These are phyloP conservation scores for Corymbia maculata DNA, from an alignment of 345 rosid genomes.

Conservation along the genomic window DNA sequence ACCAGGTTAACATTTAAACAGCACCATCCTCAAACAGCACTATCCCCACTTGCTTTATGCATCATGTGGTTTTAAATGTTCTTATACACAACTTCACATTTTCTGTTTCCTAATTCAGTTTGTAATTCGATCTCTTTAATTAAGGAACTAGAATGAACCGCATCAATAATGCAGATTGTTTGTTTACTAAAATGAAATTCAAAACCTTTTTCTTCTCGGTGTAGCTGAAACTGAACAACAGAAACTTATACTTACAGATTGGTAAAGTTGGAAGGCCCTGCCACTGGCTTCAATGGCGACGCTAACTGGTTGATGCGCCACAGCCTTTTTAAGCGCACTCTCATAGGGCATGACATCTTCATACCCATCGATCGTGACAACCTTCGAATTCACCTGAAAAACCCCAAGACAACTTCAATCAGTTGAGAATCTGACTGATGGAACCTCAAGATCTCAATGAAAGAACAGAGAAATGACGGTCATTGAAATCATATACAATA, in stretches of 20 bases:
- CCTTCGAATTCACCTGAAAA: constrained; percentile 42
- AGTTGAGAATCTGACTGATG: background rate
- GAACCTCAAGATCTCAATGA: background rate
- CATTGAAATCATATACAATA: background rate
- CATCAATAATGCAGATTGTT: background rate
- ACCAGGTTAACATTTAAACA: background rate
- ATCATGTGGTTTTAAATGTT: background rate
- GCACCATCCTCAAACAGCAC: background rate
- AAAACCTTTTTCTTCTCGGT: background rate
- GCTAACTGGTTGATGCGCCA: constrained; percentile 71
- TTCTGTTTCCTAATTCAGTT: background rate
- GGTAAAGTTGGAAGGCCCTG: constrained; percentile 60
- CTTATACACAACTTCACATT: background rate
- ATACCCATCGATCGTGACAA: constrained; percentile 48
- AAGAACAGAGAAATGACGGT: background rate
- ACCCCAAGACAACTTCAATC: background rate
- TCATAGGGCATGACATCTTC: constrained; percentile 71
- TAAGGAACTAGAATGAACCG: background rate
- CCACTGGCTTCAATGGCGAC: constrained; percentile 80
- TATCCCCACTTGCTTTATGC: background rate
- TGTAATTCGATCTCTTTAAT: background rate
- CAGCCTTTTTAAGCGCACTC: constrained; percentile 53
- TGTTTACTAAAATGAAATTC: background rate
- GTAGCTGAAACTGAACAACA: background rate
- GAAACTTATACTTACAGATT: constrained; percentile 33